Percentiles rank a stretch among this genome's conserved stretches.
Evolutionary conservation across 192 early-diverging fungal species (phyloP).

Genomic region (Coemansia javaensis): DNA sequence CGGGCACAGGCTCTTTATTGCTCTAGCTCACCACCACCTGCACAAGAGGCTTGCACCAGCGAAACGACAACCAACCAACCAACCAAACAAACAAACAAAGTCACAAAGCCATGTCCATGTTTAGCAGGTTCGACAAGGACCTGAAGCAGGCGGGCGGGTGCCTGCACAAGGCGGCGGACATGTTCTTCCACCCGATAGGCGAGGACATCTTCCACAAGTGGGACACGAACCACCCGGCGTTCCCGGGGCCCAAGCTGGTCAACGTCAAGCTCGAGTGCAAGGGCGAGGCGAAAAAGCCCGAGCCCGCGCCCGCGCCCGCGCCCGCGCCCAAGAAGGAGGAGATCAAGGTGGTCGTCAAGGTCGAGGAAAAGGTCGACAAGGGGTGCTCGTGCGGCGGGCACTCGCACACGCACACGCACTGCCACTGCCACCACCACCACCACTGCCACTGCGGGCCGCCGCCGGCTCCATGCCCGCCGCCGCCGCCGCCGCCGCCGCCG

Average conservation of each 20-base stretch:
- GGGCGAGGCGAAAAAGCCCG: conserved; percentile 20
- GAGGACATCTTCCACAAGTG: conserved; percentile 52
- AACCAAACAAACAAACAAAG: too few species aligned
- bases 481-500: conserved; percentile 25
- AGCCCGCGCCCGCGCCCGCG: too few species aligned
- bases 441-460: conserved; percentile 17
- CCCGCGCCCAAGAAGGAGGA: conserved; percentile 23
- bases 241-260: conserved; percentile 47
- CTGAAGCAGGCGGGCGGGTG: conserved; percentile 47
- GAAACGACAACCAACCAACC: too few species aligned
- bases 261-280: conserved; percentile 47
- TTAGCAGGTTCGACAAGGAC: conserved; percentile 50
- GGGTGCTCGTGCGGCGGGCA: conserved; percentile 5
- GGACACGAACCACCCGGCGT: conserved; percentile 47
- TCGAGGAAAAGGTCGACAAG: conserved; percentile 5
- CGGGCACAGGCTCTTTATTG: too few species aligned
- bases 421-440: conserved; percentile 9
- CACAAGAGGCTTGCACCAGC: too few species aligned
- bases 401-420: conserved; percentile 1
- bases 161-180: conserved; percentile 50
- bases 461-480: conserved; percentile 13
- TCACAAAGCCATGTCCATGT: conserved; percentile 47
- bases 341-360: conserved; percentile 6
- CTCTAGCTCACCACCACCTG: too few species aligned
- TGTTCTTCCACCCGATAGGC: conserved; percentile 50